A percentile compares a stretch with the other conserved stretches of the same genome.
Conservation (phyloP, 1,284 basidiomycete species). For the Neonothopanus nambi region DNA sequence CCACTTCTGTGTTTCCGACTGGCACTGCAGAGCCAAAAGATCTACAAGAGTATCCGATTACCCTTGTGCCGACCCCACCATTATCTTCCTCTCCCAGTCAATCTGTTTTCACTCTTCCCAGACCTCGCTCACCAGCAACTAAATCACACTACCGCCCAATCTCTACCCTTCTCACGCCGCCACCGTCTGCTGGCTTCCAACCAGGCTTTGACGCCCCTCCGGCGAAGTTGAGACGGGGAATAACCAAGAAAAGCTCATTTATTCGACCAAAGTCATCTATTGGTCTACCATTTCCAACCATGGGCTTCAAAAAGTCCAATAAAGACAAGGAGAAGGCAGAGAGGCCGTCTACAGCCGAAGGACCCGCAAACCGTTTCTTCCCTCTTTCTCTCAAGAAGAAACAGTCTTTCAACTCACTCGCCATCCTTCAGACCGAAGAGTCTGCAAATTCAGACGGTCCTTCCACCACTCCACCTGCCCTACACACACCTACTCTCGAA, state of each 20-base stretch:
- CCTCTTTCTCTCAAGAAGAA: conserved; percentile 32
- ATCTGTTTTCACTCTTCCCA: conserved; percentile 5
- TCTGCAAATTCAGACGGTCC: conserved; percentile 8
- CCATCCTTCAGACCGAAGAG: conserved; percentile 18
- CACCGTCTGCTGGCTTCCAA: conserved; percentile 13
- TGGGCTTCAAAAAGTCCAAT: conserved; percentile 29
- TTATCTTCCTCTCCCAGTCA: conserved; percentile 3
- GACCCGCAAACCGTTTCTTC: conserved; percentile 3
- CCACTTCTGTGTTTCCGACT: background rate
- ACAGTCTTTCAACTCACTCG: conserved; percentile 32
- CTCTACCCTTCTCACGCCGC: conserved; percentile 19
- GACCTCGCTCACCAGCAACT: conserved; percentile 15
- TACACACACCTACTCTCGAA: conserved; percentile 8
- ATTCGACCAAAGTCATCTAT: conserved; percentile 12
- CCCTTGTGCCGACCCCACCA: background rate
- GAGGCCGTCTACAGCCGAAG: background rate
- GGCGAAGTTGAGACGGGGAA: background rate
- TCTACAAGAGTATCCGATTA: background rate
- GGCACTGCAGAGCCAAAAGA: background rate
- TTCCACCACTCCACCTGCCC: conserved; percentile 16
- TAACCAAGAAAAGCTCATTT: too few species aligned
- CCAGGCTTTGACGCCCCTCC: conserved; percentile 1
- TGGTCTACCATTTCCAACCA: conserved; percentile 21
- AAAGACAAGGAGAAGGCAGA: conserved; percentile 26
- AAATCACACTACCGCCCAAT: conserved; percentile 25